Conservation (phyloP, 257 asterid species). For the Osmanthus fragrans region DNA sequence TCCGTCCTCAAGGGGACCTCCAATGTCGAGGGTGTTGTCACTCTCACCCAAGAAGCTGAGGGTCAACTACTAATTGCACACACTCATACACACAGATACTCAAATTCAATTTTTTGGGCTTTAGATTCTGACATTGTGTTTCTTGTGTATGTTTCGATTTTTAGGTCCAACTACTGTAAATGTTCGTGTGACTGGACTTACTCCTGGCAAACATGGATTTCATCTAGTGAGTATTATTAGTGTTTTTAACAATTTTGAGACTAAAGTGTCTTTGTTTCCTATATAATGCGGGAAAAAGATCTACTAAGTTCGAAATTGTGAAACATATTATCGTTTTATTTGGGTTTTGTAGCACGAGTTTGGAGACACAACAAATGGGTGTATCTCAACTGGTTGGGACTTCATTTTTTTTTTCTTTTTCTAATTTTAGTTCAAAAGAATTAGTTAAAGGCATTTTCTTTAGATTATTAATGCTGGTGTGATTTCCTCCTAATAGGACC, state of each 20-base stretch:
- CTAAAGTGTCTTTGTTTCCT: background rate
- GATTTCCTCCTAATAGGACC: conserved; percentile 53
- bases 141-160: conserved; percentile 12
- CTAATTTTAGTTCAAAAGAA: conserved; percentile 3
- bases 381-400: conserved; percentile 87
- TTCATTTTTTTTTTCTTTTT: conserved; percentile 13
- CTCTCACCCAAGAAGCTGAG: conserved; percentile 72
- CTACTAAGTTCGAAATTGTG: background rate
- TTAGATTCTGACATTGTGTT: conserved; percentile 18
- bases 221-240: conserved; percentile 81
- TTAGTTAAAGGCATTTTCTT: background rate
- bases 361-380: conserved; percentile 97
- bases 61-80: conserved; percentile 36
- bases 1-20: conserved; percentile 85
- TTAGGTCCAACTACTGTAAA: conserved; percentile 85
- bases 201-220: conserved; percentile 94
- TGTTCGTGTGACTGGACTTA: conserved; percentile 78
- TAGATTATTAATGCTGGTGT: background rate
- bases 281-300: background rate
- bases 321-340: conserved; percentile 19
- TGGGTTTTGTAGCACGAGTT: conserved; percentile 70
- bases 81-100: background rate
- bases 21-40: conserved; percentile 83
- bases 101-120: conserved; percentile 4
- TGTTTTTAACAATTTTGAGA: background rate